These are phyloP conservation scores for Teratosphaeria pseudoeucalypti DNA, from an alignment of 2,329 filamentous ascomycete species.

Conservation along the genomic window DNA sequence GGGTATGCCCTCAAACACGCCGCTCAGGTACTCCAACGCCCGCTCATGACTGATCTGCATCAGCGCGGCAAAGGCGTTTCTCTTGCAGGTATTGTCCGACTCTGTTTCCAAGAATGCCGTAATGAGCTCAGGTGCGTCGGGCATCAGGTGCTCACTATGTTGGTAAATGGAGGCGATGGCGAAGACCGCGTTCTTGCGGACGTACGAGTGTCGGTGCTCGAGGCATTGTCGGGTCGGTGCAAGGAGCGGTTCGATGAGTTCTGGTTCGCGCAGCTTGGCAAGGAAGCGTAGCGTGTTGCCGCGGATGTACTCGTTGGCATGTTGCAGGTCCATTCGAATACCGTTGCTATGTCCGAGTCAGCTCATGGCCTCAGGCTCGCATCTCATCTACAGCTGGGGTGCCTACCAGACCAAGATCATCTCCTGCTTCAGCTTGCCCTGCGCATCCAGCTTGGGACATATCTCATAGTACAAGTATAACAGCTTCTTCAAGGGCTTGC, in stretches of 20 bases:
- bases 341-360: conserved; percentile 59
- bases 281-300: conserved; percentile 97
- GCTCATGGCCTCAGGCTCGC: neutral
- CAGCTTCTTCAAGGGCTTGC: conserved; percentile 92
- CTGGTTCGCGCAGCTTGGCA: conserved; percentile 87
- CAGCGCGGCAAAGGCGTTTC: conserved; percentile 90
- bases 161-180: conserved; percentile 86
- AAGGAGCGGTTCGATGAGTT: conserved; percentile 90
- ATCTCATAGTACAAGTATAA: conserved; percentile 99
- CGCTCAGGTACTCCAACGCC: conserved; percentile 76
- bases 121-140: conserved; percentile 88
- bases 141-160: conserved; percentile 84
- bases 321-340: conserved; percentile 93
- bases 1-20: conserved; percentile 83
- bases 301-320: conserved; percentile 95
- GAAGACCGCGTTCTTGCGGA: conserved; percentile 96
- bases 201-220: conserved; percentile 92
- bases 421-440: conserved; percentile 95
- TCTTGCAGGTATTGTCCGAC: conserved; percentile 90
- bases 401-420: conserved; percentile 96
- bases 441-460: conserved; percentile 86
- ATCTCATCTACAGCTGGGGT: neutral
- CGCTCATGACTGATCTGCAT: conserved; percentile 88
- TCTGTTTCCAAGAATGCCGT: conserved; percentile 81
- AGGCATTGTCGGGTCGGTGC: conserved; percentile 86